phyloP scores from a whole-genome alignment of 371 early-diverging fungal genomes.

The Syncephalastrum racemosum region DNA sequence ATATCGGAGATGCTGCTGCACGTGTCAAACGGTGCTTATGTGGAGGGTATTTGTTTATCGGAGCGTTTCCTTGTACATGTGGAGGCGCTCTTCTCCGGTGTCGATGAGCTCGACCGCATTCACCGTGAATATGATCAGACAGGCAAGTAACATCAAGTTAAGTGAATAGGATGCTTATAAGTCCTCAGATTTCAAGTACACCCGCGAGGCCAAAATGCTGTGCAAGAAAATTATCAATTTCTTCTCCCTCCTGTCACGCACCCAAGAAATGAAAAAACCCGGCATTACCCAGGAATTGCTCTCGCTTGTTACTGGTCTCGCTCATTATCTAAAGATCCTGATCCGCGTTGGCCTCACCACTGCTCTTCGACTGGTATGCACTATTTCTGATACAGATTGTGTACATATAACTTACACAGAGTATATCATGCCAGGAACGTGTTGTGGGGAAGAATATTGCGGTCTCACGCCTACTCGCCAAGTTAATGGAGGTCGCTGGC shows the following conservation, averaged over 20 bases:
- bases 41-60: constrained; percentile 86
- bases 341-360: constrained; percentile 90
- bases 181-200: constrained; percentile 70
- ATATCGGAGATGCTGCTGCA: constrained; percentile 96
- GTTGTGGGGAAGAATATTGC: constrained; percentile 39
- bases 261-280: constrained; percentile 65
- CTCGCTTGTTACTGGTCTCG: constrained; percentile 88
- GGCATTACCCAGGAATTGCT: constrained; percentile 90
- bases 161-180: constrained; percentile 4
- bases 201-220: constrained; percentile 77
- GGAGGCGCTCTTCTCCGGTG: constrained; percentile 87
- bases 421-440: constrained; percentile 22
- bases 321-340: constrained; percentile 88
- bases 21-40: constrained; percentile 87
- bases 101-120: constrained; percentile 60
- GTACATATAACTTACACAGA: neutral
- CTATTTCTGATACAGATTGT: neutral
- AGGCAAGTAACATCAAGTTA: constrained; percentile 19
- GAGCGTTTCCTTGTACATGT: constrained; percentile 91
- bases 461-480: constrained; percentile 58
- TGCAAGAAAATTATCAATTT: constrained; percentile 85
- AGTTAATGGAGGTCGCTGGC: constrained; percentile 63
- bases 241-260: constrained; percentile 85
- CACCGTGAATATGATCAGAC: constrained; percentile 34
- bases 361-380: constrained; percentile 68